Base-by-base conservation (phyloP, 768 basidiomycete genomes). In the Symmetrospora coprosmae region DNA sequence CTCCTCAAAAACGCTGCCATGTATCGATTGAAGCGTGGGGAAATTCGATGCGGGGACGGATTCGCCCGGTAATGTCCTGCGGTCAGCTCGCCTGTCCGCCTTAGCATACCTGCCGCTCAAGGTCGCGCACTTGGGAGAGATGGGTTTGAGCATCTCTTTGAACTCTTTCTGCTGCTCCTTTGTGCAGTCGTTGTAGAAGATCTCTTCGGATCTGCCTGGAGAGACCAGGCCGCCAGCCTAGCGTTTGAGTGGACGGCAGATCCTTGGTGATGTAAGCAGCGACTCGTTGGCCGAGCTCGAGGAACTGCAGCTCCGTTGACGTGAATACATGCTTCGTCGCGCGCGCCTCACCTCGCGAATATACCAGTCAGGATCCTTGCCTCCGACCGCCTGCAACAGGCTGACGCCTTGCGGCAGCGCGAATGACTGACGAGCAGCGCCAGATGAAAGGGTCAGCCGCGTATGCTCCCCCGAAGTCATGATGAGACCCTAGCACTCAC, bases 171-270 rank as follows among this genome's bases (percentile, higher is more conserved):
- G 55, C n/a, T 45, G 27, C 23, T 41, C 55, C 13, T 21, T n/a
- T 6, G 17, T 5, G 33, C 40, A 46, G 43, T 58, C 55, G 37
- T 43, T 47, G 27, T 58, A 58, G 41, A 58, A 58, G 55, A 58
- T 58, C n/a, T 58, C 6, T 23, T 58, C 55, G 14, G 55, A 41
- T 5, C 25, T 31, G 28, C 35, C 37, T 17, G 41, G 9, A 28
- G 4, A 39, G 2, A 58, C 27, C 5, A 43, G 17, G 40, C 43
- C 55, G 21, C 37, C 55, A n/a, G n/a, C n/a, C n/a, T n/a, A n/a
- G n/a, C n/a, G n/a, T n/a, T n/a, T n/a, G n/a, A n/a, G n/a, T n/a
- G n/a, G n/a, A n/a, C n/a, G n/a, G n/a, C n/a, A n/a, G n/a, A n/a
- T n/a, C n/a, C n/a, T n/a, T n/a, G n/a, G n/a, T n/a, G n/a, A n/a